Conservation (phyloP, 1,284 basidiomycete genomes). For the Pholiota adiposa region DNA sequence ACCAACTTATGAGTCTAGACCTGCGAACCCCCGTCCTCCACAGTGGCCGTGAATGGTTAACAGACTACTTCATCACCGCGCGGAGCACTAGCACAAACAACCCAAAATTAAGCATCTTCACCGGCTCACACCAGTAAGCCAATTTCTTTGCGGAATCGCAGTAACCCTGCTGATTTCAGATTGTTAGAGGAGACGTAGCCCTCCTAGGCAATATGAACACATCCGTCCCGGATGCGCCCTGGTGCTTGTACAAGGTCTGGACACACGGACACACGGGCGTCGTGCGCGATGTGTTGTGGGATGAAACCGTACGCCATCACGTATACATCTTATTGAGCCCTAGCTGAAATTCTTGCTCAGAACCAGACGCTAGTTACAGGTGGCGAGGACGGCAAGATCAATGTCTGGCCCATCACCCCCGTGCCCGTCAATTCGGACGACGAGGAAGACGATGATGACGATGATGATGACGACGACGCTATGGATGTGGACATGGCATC, state of each 20-base stretch:
- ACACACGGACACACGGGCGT: constrained; percentile 56
- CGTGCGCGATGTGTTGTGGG: constrained; percentile 61
- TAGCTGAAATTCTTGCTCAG: constrained; percentile 34
- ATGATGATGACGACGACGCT: constrained; percentile 21
- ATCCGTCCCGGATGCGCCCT: constrained; percentile 40
- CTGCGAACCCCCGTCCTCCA: constrained; percentile 58
- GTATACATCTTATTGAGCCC: constrained; percentile 6
- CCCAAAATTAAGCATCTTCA: constrained; percentile 48
- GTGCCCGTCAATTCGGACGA: constrained; percentile 19
- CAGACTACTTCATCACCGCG: constrained; percentile 63
- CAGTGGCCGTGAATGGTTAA: constrained; percentile 55
- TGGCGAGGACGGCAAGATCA: constrained; percentile 64
- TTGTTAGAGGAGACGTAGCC: constrained; percentile 59
- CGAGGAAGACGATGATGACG: constrained; percentile 17
- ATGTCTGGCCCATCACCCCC: constrained; percentile 47
- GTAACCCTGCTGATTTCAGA: background rate
- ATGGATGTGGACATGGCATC: constrained; percentile 39
- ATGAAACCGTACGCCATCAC: constrained; percentile 47
- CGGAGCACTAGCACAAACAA: constrained; percentile 30
- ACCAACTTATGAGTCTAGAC: constrained; percentile 50
- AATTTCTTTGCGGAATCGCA: background rate
- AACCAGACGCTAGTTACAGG: constrained; percentile 56
- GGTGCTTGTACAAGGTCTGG: constrained; percentile 57
- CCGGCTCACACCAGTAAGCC: constrained; percentile 65
- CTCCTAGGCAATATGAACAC: constrained; percentile 50